These are phyloP conservation scores for Jasminum sambac DNA, from an alignment of 257 asterid species.

Conservation along the genomic window DNA sequence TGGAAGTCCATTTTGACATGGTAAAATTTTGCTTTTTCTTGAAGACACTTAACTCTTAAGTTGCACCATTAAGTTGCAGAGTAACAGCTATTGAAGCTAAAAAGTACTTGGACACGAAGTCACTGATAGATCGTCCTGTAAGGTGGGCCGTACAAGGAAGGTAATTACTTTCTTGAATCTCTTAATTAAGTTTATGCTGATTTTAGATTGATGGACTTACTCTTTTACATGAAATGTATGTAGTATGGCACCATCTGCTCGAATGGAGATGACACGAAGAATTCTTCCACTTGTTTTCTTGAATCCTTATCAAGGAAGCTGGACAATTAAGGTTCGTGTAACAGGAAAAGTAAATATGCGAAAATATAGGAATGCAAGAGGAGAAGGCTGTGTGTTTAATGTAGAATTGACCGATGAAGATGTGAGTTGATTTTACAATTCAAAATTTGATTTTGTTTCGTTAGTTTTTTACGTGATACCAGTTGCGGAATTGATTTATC, in stretches of 20 bases:
- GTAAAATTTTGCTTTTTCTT: neutral
- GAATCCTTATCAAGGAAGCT: conserved; percentile 89
- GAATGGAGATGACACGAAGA: conserved; percentile 86
- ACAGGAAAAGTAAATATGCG: conserved; percentile 82
- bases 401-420: conserved; percentile 95
- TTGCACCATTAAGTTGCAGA: conserved; percentile 4
- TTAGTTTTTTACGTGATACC: neutral
- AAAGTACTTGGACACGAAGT: too few species aligned
- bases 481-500: neutral
- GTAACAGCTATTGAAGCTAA: neutral
- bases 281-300: conserved; percentile 83
- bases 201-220: neutral
- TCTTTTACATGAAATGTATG: neutral
- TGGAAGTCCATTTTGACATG: neutral
- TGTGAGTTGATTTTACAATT: conserved; percentile 41
- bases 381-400: conserved; percentile 97
- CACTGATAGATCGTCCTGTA: too few species aligned
- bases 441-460: neutral
- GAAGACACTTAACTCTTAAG: neutral
- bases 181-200: neutral
- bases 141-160: too few species aligned
- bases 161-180: conserved; percentile 38
- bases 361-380: conserved; percentile 70
- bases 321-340: conserved; percentile 89
- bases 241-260: conserved; percentile 79